Evolutionary conservation across 371 early-diverging fungal genomes (phyloP), one percentile per base, ranked within the genome.

Genomic region (Mucor racemosus): DNA sequence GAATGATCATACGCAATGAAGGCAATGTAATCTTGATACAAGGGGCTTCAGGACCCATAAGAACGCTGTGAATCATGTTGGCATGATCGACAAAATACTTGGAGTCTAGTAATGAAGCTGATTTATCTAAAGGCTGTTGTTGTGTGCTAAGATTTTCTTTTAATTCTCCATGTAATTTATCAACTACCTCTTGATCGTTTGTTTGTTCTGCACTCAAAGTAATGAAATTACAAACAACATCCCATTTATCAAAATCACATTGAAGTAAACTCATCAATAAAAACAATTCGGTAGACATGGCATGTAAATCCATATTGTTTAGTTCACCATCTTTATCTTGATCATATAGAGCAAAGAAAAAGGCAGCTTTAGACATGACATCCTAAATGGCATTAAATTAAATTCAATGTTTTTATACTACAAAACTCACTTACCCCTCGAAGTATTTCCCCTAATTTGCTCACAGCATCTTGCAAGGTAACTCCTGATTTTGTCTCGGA

Each of bases 311-410:
- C 44, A 90, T 86, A 48, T 91, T 87, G 38, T 72, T 82, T 39
- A 97, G 71, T 19, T 73, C 68, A 3, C 87, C 90, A 62, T 92
- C 88, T 39, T 77, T 72, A 66, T 92, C 87, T 34, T 78, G 67
- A 70, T 95, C 93, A 64, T 95, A 95, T 66, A 95, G 70, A 11
- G 88, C 79, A 69, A 96, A 97, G 65, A 95, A 92, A 33, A 92
- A 76, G 17, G 89, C 87, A 68, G 95, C 90, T 17, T 90, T 84
- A 0, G 88, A 86, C 84, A 94, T 88, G 65, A 94, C 65, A 63
- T 95, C 96, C 82, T 81, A 60, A 13, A 40, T 19, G 26, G 21
- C 11, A 44, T 34, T 33, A 41, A n/a, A 33, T 19, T 10, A 5
- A 14, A 4, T 41, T 40, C 11, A 13, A 13, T 40, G 5, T 41